Percentiles rank a stretch among this genome's conserved stretches.
phyloP scores from a whole-genome alignment of 441 rosid species.

The Pelargonium cotyledonis region DNA sequence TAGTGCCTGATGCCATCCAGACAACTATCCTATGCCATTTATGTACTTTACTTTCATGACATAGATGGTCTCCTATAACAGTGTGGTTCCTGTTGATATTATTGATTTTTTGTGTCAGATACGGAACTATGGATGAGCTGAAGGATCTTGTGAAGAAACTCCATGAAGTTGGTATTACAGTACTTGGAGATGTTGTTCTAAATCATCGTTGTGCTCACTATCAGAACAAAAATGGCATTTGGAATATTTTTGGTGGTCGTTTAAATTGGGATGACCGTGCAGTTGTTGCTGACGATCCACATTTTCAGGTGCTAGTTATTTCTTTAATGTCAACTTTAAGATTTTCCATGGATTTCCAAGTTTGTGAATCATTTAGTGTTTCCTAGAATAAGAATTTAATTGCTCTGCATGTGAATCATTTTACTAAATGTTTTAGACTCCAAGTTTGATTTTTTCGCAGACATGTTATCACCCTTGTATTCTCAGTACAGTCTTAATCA shows the following conservation, averaged over 20 bases:
- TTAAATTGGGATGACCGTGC: conserved; percentile 94
- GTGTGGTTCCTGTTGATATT: too few relatives aligned
- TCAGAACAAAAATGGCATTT: conserved; percentile 76
- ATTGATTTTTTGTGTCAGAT: conserved; percentile 32
- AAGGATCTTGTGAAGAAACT: conserved; percentile 59
- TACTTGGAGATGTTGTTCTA: conserved; percentile 86
- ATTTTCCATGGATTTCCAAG: not conserved
- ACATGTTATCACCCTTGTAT: too few relatives aligned
- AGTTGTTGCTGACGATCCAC: conserved; percentile 90
- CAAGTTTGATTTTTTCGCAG: too few relatives aligned
- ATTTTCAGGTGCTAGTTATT: conserved; percentile 67
- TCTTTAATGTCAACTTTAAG: not conserved
- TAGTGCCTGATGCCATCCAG: not conserved
- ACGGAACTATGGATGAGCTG: conserved; percentile 76
- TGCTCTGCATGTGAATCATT: too few relatives aligned
- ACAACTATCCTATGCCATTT: not conserved
- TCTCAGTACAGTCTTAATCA: too few relatives aligned
- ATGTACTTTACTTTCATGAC: not conserved
- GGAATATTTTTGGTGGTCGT: conserved; percentile 94
- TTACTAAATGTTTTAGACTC: too few relatives aligned
- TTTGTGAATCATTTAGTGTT: not conserved
- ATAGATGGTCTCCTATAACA: too few relatives aligned
- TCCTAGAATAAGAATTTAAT: not conserved
- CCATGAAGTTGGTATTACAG: conserved; percentile 69
- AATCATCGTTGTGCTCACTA: conserved; percentile 93